Evolutionary conservation across 2,329 filamentous ascomycete genomes (phyloP).

Genomic region (Penicillium sp.): DNA sequence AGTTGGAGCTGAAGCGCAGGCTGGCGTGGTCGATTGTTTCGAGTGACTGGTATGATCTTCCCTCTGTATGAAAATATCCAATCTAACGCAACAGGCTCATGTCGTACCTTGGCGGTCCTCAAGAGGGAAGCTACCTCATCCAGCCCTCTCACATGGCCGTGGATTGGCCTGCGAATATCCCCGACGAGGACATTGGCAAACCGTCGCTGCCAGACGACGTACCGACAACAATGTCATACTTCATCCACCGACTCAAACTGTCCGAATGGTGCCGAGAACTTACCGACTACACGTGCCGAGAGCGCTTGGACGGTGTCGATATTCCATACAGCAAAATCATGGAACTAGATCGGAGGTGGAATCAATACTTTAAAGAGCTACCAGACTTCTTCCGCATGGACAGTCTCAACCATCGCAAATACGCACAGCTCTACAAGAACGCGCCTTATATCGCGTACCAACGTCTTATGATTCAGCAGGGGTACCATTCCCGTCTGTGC

Average conservation of each 20-base stretch:
- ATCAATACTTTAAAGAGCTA: slow-evolving; percentile 26
- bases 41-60: slow-evolving; percentile 38
- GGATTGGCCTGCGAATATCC: slow-evolving; percentile 39
- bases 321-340: slow-evolving; percentile 37
- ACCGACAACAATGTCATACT: slow-evolving; percentile 46
- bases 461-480: slow-evolving; percentile 32
- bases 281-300: slow-evolving; percentile 32
- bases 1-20: slow-evolving; percentile 37
- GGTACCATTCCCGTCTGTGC: slow-evolving; percentile 33
- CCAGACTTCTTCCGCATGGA: slow-evolving; percentile 38
- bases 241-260: slow-evolving; percentile 40
- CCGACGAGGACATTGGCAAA: slow-evolving; percentile 34
- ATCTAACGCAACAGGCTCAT: slow-evolving; percentile 28
- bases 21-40: slow-evolving; percentile 43
- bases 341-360: slow-evolving; percentile 32
- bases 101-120: slow-evolving; percentile 39
- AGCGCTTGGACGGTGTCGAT: slow-evolving; percentile 23
- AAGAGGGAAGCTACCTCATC: slow-evolving; percentile 43
- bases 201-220: slow-evolving; percentile 26
- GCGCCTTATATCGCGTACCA: slow-evolving; percentile 33
- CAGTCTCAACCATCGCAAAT: slow-evolving; percentile 22
- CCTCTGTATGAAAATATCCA: background rate
- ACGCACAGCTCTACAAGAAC: slow-evolving; percentile 25
- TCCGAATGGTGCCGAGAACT: slow-evolving; percentile 39
- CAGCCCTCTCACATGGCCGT: slow-evolving; percentile 41